These are phyloP conservation scores for Ophiobolus disseminans DNA, from an alignment of 2,329 filamentous ascomycete genomes.

Conservation along the genomic window DNA sequence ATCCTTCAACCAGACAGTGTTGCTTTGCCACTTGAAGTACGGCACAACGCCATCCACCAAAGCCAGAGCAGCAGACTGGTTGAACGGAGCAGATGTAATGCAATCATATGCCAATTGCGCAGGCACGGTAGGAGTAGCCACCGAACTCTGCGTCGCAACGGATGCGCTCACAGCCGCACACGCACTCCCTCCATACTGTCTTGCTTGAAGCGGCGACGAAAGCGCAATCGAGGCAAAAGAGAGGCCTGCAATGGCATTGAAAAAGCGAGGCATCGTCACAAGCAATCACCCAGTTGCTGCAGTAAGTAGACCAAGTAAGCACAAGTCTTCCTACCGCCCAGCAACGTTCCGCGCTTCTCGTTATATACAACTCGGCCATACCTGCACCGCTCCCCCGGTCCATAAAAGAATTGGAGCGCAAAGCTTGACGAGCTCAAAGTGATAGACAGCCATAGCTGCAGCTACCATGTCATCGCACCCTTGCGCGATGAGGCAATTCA, in stretches of 20 bases:
- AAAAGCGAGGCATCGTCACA: slow-evolving; percentile 36
- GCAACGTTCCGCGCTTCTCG: not conserved
- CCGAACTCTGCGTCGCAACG: slow-evolving; percentile 30
- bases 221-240: slow-evolving; percentile 36
- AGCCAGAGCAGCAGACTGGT: slow-evolving; percentile 49
- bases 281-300: not conserved
- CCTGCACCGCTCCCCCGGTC: slow-evolving; percentile 11
- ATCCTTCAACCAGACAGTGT: slow-evolving; percentile 53
- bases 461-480: slow-evolving; percentile 14
- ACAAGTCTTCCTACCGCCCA: not conserved
- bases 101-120: slow-evolving; percentile 56
- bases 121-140: slow-evolving; percentile 49
- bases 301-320: not conserved
- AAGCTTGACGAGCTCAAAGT: slow-evolving; percentile 9
- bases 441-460: slow-evolving; percentile 28
- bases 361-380: slow-evolving; percentile 16
- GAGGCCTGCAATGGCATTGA: slow-evolving; percentile 27
- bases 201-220: slow-evolving; percentile 35
- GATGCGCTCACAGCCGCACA: slow-evolving; percentile 43
- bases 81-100: slow-evolving; percentile 55
- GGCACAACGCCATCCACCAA: slow-evolving; percentile 54
- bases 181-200: slow-evolving; percentile 37
- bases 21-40: slow-evolving; percentile 57
- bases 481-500: slow-evolving; percentile 16
- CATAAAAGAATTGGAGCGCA: not conserved